A percentile compares a stretch with the other conserved stretches of the same genome.
Conservation (phyloP, 352 stramenopile species). For the Aphanomyces invadans region DNA sequence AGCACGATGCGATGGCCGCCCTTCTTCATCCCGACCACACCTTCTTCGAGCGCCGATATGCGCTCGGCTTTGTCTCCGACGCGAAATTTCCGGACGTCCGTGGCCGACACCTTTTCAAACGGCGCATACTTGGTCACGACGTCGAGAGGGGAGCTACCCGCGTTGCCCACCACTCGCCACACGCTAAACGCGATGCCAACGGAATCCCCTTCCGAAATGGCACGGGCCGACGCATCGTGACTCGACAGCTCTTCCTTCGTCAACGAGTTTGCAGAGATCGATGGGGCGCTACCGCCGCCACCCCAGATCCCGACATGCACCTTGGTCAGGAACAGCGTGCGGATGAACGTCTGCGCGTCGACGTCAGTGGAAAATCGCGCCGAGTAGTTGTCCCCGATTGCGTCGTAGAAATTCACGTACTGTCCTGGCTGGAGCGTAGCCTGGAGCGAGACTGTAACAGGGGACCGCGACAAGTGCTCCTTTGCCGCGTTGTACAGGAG, state of each 20-base stretch:
- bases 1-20: conserved; percentile 83
- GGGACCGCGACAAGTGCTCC: conserved; percentile 48
- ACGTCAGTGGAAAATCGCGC: conserved; percentile 60
- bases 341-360: conserved; percentile 58
- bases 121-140: conserved; percentile 70
- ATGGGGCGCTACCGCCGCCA: conserved; percentile 40
- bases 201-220: conserved; percentile 43
- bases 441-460: conserved; percentile 46
- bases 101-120: conserved; percentile 49
- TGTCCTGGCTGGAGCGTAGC: conserved; percentile 63
- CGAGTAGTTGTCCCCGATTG: conserved; percentile 59
- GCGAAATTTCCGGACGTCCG: conserved; percentile 56
- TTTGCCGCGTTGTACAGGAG: conserved; percentile 72
- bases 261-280: conserved; percentile 37
- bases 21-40: conserved; percentile 85
- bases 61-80: conserved; percentile 68
- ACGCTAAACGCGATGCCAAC: conserved; percentile 60
- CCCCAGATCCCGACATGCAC: conserved; percentile 75
- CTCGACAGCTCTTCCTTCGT: conserved; percentile 47
- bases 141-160: conserved; percentile 42
- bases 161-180: conserved; percentile 71
- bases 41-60: conserved; percentile 84
- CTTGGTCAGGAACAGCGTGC: conserved; percentile 59
- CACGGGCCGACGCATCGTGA: conserved; percentile 35
- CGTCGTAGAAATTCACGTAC: conserved; percentile 83